Conservation (phyloP, 192 early-diverging fungal species). For the Podila epicladia region DNA sequence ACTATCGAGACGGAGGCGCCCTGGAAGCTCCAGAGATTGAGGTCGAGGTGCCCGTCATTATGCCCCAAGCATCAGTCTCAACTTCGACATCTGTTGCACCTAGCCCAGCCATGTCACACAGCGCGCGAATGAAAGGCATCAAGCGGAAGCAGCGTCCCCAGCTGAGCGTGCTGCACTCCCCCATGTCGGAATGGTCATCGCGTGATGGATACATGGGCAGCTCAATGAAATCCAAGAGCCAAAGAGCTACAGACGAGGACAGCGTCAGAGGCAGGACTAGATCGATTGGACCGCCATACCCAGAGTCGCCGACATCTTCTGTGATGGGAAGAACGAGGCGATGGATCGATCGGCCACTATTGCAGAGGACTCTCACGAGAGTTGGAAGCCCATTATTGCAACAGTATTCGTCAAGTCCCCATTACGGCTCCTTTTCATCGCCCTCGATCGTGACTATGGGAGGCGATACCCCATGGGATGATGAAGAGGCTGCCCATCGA, state of each 20-base stretch:
- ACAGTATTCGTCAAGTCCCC: slow-evolving; percentile 13
- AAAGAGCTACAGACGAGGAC: neutral
- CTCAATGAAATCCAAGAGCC: neutral
- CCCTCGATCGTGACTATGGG: slow-evolving; percentile 3
- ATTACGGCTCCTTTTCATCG: slow-evolving; percentile 19
- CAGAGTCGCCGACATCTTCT: neutral
- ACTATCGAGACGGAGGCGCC: slow-evolving; percentile 27
- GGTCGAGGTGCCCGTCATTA: slow-evolving; percentile 40
- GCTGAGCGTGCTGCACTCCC: neutral
- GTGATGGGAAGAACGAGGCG: neutral
- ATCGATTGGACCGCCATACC: too few relatives aligned
- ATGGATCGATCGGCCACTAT: slow-evolving; percentile 11
- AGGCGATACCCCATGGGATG: slow-evolving; percentile 5
- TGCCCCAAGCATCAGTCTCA: slow-evolving; percentile 11
- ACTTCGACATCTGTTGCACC: neutral
- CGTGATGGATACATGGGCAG: too few relatives aligned
- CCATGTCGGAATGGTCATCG: too few relatives aligned
- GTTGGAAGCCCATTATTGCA: slow-evolving; percentile 21
- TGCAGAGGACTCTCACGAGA: slow-evolving; percentile 3
- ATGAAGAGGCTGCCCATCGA: slow-evolving; percentile 9
- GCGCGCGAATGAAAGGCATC: neutral
- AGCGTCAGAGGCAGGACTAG: neutral
- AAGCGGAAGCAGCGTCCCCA: slow-evolving; percentile 3
- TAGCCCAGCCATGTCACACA: slow-evolving; percentile 13
- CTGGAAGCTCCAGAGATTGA: slow-evolving; percentile 39